Conservation (phyloP, 495 filamentous ascomycete species). For the Friedmanniomyces simplex region DNA sequence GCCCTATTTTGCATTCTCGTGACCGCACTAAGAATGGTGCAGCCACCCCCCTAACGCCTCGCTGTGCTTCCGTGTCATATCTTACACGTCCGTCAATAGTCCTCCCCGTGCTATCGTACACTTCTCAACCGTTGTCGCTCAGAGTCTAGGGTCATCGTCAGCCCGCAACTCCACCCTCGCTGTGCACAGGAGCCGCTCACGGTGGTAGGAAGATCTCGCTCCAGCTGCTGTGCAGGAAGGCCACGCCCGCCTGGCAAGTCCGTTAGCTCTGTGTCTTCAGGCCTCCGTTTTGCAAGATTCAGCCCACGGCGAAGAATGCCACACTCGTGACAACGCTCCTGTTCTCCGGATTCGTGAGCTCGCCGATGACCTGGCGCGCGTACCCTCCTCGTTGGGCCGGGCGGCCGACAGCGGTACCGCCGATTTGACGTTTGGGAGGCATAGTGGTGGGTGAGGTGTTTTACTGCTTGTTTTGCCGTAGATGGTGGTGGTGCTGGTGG, state of each 20-base stretch:
- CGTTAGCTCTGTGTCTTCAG: not conserved
- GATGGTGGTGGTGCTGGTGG: too few relatives aligned
- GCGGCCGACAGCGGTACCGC: conserved; percentile 14
- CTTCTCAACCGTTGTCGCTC: not conserved
- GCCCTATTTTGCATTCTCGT: not conserved
- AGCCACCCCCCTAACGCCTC: not conserved
- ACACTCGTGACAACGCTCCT: conserved; percentile 29
- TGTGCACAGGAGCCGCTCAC: conserved; percentile 36
- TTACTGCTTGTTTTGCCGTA: too few relatives aligned
- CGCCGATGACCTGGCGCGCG: conserved; percentile 17
- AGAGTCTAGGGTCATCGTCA: not conserved
- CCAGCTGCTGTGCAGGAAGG: conserved; percentile 65
- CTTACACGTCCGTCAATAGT: not conserved
- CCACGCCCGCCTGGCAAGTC: conserved; percentile 50
- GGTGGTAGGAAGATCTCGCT: conserved; percentile 64
- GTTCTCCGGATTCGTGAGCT: conserved; percentile 27
- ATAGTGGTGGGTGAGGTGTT: not conserved
- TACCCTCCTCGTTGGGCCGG: conserved; percentile 19
- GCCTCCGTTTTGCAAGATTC: not conserved
- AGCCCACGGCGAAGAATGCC: conserved; percentile 31
- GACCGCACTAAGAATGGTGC: not conserved
- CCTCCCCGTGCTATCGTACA: not conserved
- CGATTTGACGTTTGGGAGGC: conserved; percentile 20
- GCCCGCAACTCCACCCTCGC: not conserved
- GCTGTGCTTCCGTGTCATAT: not conserved